Evolutionary conservation across 352 stramenopile species (phyloP).

Genomic region (Globisporangium viniferum): DNA sequence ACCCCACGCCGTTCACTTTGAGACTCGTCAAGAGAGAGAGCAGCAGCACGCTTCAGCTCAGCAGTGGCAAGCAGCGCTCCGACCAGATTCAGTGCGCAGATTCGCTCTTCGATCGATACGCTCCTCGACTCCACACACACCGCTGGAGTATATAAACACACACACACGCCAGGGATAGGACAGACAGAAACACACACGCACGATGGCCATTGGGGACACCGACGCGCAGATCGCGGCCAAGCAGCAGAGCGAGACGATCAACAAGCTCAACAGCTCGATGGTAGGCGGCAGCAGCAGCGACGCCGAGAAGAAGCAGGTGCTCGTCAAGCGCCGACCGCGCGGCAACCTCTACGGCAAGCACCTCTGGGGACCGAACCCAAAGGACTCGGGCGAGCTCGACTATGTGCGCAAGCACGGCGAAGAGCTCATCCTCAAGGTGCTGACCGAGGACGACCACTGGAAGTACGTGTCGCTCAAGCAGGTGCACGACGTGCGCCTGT

Average conservation of each 20-base stretch:
- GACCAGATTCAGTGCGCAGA: not conserved
- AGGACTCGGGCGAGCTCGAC: slow-evolving; percentile 39
- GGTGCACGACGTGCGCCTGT: slow-evolving; percentile 64
- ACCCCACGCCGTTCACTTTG: not conserved
- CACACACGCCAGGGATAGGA: not conserved
- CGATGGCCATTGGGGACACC: slow-evolving; percentile 1
- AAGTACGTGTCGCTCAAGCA: slow-evolving; percentile 55
- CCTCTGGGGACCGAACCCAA: slow-evolving; percentile 39
- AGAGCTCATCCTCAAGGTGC: slow-evolving; percentile 34
- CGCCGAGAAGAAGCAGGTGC: slow-evolving; percentile 1
- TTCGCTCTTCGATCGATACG: not conserved
- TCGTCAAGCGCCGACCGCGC: slow-evolving; percentile 15
- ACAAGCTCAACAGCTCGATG: slow-evolving; percentile 10
- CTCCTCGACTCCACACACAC: not conserved
- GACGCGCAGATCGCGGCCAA: slow-evolving; percentile 1
- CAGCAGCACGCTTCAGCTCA: not conserved
- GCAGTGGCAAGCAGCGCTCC: not conserved
- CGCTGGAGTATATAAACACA: not conserved
- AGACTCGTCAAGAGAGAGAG: slow-evolving; percentile 1
- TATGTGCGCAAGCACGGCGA: slow-evolving; percentile 58
- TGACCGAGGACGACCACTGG: slow-evolving; percentile 44
- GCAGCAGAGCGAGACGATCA: not conserved
- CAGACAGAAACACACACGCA: not conserved
- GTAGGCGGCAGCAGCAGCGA: slow-evolving; percentile 4
- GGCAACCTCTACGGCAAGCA: slow-evolving; percentile 32